These are phyloP conservation scores for Biscutella laevigata DNA, from an alignment of 441 rosid species.

Conservation along the genomic window DNA sequence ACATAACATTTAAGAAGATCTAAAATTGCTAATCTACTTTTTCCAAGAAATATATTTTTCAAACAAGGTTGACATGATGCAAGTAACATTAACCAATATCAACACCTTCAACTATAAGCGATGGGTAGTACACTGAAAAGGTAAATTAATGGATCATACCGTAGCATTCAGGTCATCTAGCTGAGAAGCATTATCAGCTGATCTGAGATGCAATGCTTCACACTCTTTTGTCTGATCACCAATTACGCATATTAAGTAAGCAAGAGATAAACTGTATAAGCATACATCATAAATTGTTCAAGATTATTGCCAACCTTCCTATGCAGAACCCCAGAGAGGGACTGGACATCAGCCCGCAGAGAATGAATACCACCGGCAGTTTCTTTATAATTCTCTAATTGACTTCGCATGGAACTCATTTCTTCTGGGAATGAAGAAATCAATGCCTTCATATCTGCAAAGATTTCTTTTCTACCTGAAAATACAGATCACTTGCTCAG, in stretches of 20 bases:
- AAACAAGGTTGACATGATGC: constrained; percentile 7
- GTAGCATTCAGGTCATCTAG: constrained; percentile 50
- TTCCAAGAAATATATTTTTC: not conserved
- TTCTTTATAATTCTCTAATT: constrained; percentile 61
- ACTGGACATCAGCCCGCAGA: constrained; percentile 74
- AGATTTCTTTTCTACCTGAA: constrained; percentile 86
- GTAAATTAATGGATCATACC: constrained; percentile 43
- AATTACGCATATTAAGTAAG: constrained; percentile 17
- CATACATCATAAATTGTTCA: not conserved
- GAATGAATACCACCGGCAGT: constrained; percentile 72
- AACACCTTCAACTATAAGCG: not conserved
- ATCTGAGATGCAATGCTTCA: constrained; percentile 47
- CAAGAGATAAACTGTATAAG: constrained; percentile 18
- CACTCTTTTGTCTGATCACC: constrained; percentile 62
- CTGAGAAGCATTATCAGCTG: constrained; percentile 53
- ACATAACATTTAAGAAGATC: not conserved
- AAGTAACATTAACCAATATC: not conserved
- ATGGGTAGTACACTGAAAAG: constrained; percentile 1
- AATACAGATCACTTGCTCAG: constrained; percentile 30
- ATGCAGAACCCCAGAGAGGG: constrained; percentile 57
- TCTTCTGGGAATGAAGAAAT: constrained; percentile 85
- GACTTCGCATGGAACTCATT: constrained; percentile 79
- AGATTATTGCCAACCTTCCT: constrained; percentile 53
- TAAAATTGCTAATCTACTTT: not conserved
- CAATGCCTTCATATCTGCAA: constrained; percentile 78